phyloP scores from a whole-genome alignment of 208 protist genomes.

The Leishmania arabica region DNA sequence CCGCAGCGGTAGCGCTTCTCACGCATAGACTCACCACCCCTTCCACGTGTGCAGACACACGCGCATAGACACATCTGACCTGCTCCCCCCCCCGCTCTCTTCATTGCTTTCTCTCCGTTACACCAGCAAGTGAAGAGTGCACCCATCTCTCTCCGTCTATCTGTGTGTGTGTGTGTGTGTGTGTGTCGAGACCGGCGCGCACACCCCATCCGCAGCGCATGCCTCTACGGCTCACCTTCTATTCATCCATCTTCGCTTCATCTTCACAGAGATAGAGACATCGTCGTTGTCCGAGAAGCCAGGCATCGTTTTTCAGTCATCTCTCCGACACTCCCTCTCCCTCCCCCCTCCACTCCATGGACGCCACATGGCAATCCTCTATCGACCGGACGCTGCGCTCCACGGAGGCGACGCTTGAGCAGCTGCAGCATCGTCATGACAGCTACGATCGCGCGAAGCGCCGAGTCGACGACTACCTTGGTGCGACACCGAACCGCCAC shows the following conservation, averaged over 20 bases:
- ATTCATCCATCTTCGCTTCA: background rate
- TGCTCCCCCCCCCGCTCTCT: background rate
- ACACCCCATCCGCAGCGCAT: background rate
- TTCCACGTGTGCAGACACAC: background rate
- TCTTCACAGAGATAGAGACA: background rate
- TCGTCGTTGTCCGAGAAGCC: background rate
- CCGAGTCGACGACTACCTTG: conserved; percentile 28
- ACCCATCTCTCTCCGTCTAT: background rate
- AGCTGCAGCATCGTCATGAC: conserved; percentile 43
- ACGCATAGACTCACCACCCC: background rate
- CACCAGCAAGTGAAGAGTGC: background rate
- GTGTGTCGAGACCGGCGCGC: background rate
- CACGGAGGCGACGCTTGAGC: conserved; percentile 51
- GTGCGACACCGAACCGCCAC: conserved; percentile 10
- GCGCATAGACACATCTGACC: background rate
- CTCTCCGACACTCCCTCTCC: background rate
- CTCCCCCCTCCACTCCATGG: conserved; percentile 9
- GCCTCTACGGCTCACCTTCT: background rate
- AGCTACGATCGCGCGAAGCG: conserved; percentile 41
- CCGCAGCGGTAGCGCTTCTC: background rate
- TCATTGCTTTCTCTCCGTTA: background rate
- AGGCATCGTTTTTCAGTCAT: background rate
- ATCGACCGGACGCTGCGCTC: conserved; percentile 51
- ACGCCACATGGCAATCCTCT: conserved; percentile 27
- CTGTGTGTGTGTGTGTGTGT: background rate